Conservation (phyloP, 1,284 basidiomycete species). For the Ustilago trichophora region DNA sequence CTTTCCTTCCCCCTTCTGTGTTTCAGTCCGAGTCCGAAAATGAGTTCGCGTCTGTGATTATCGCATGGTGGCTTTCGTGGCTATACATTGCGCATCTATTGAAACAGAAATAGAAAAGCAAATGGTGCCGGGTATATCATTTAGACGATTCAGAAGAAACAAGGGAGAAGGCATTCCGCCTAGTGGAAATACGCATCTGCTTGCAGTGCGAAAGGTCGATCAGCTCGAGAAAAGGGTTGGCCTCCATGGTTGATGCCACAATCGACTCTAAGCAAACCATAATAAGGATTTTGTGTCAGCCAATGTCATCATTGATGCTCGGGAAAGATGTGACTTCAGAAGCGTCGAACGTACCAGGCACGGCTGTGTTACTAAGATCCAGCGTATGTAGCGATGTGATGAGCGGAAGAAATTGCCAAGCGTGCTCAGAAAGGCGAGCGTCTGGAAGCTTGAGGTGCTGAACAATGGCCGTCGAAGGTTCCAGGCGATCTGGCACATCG, state of each 20-base stretch:
- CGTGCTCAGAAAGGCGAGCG: conserved; percentile 14
- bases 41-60: background rate
- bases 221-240: conserved; percentile 13
- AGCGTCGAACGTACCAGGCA: conserved; percentile 10
- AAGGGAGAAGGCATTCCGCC: conserved; percentile 25
- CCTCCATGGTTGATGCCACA: conserved; percentile 10
- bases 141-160: no score
- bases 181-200: conserved; percentile 17
- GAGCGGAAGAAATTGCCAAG: conserved; percentile 16
- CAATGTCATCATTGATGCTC: no score
- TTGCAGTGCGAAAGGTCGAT: conserved; percentile 25
- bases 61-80: no score
- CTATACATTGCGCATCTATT: no score
- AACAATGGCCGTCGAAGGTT: background rate
- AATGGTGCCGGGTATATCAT: conserved; percentile 1
- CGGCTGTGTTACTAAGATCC: conserved; percentile 23
- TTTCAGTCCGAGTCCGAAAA: background rate
- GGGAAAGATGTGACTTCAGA: background rate
- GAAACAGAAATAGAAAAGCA: no score
- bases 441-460: conserved; percentile 19
- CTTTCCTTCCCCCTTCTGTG: background rate
- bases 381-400: conserved; percentile 13
- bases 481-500: conserved; percentile 1
- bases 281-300: no score
- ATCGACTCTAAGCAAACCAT: no score